Conservation (phyloP, 768 basidiomycete genomes). For the Mycena floridula region DNA sequence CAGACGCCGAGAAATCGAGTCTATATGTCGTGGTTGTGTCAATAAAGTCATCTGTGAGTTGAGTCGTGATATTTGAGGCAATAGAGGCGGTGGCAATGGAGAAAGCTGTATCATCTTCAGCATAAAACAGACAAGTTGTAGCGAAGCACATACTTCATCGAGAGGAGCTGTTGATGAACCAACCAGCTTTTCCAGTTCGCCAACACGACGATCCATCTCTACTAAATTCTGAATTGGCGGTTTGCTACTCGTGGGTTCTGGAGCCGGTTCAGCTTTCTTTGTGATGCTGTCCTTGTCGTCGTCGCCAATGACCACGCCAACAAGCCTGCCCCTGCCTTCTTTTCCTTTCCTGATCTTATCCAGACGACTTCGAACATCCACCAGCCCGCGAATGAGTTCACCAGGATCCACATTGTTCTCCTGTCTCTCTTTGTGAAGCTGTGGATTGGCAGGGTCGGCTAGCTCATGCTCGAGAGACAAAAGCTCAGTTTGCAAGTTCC, state of each 20-base stretch:
- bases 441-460: slow-evolving; percentile 73
- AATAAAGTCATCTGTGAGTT: slow-evolving; percentile 83
- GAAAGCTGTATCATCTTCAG: slow-evolving; percentile 39
- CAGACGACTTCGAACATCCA: slow-evolving; percentile 65
- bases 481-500: slow-evolving; percentile 71
- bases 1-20: slow-evolving; percentile 88
- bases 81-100: slow-evolving; percentile 72
- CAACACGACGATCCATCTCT: slow-evolving; percentile 80
- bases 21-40: slow-evolving; percentile 93
- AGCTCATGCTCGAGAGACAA: slow-evolving; percentile 75
- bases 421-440: slow-evolving; percentile 52
- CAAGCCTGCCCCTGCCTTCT: slow-evolving; percentile 60
- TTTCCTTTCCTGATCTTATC: slow-evolving; percentile 60
- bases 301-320: slow-evolving; percentile 48
- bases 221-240: slow-evolving; percentile 50
- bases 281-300: slow-evolving; percentile 14
- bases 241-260: slow-evolving; percentile 26
- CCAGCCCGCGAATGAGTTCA: slow-evolving; percentile 69
- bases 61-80: slow-evolving; percentile 75
- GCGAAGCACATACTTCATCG: slow-evolving; percentile 61
- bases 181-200: slow-evolving; percentile 75
- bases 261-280: not conserved
- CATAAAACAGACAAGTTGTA: not conserved
- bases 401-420: slow-evolving; percentile 63
- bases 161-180: slow-evolving; percentile 75